Base-by-base conservation (phyloP, 371 early-diverging fungal genomes). In the Circinella umbellata region DNA sequence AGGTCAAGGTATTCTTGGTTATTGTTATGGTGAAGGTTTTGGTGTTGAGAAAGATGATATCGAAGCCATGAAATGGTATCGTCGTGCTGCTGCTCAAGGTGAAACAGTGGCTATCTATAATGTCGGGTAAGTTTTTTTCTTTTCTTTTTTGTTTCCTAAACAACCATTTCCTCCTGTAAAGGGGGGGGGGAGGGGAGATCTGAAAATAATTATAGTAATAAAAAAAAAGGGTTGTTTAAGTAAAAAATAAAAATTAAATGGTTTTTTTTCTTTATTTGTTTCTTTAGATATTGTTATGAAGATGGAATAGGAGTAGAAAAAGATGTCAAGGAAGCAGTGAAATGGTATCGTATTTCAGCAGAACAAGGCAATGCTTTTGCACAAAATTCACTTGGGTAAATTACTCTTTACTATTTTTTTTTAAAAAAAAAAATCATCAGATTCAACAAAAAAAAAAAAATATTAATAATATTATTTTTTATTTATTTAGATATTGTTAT, bases 41-140 rank as follows among this genome's bases (percentile, higher is more conserved):
- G 94, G 94, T 4, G 88, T 93, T 0, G 85, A 84, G 37, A 88
- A 88, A 65, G 83, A 92, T 72, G 88, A 90, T 51, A 77, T 74
- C 38, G 79, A 85, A 62, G 94, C 94, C 14, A 84, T 94, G 73
- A 80, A 80, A 61, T 94, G 92, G 90, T 94, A 91, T 69, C 74
- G 79, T 10, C 73, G 80, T 1, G 87, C 91, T 1, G 92, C 94
- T 8, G 81, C 78, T 37, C 87, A 87, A 64, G 88, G 85, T 15
- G 87, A 89, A 61, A 85, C 89, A 0, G 93, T 92, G 4, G 90
- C 92, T 35, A 91, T 92, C 79, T 92, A 92, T 79, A 94, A 94
- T 57, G 85, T 94, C 48, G 95, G 91, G 51, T 51, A 51, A 51
- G 51, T 51, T 1, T 4, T n/a, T 4, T 51, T 51, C n/a, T 49